Evolutionary conservation across 2,329 filamentous ascomycete genomes (phyloP).

Genomic region (Ceratocystis huliohia): DNA sequence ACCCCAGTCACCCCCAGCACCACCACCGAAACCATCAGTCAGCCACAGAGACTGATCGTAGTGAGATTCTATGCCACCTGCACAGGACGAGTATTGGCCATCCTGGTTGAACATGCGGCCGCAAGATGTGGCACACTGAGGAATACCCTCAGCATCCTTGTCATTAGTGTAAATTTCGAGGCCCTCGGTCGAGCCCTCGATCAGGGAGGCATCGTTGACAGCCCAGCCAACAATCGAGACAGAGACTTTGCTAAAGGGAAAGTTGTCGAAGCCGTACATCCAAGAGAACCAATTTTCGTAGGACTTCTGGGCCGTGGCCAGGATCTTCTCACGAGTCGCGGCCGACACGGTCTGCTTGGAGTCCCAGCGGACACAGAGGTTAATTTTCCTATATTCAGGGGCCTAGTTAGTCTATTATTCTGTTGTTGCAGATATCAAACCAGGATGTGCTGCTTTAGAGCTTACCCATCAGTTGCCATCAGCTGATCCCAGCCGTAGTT

Average conservation of each 20-base stretch:
- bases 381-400: conserved; percentile 22
- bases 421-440: background rate
- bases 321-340: conserved; percentile 30
- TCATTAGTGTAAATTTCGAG: conserved; percentile 33
- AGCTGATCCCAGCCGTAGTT: conserved; percentile 30
- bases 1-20: conserved; percentile 37
- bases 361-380: conserved; percentile 36
- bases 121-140: conserved; percentile 32
- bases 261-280: conserved; percentile 34
- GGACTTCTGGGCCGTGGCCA: conserved; percentile 28
- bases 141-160: conserved; percentile 30
- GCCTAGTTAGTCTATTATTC: background rate
- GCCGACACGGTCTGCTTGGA: conserved; percentile 29
- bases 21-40: conserved; percentile 34
- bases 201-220: conserved; percentile 29
- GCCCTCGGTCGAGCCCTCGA: conserved; percentile 30
- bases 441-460: background rate
- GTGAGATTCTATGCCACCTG: conserved; percentile 30
- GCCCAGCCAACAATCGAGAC: conserved; percentile 34
- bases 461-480: conserved; percentile 26
- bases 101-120: conserved; percentile 36
- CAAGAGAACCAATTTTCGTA: conserved; percentile 34
- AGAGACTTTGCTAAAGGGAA: conserved; percentile 32
- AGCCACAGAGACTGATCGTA: conserved; percentile 38
- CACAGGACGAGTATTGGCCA: conserved; percentile 31